Evolutionary conservation across 768 basidiomycete genomes (phyloP).

Genomic region (Suillus clintonianus): DNA sequence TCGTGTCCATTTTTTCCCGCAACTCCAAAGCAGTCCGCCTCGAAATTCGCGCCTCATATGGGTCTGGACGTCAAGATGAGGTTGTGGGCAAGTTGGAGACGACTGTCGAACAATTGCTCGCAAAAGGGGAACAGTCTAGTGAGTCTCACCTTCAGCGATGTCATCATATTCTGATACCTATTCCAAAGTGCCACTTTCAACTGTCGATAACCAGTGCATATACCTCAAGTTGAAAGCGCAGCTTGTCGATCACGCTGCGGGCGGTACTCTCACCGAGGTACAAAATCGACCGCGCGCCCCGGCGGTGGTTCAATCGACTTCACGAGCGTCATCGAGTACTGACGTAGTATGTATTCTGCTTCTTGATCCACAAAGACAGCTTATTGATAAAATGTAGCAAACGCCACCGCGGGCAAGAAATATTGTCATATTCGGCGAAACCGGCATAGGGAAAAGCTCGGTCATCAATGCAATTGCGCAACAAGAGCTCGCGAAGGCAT

Average conservation of each 20-base stretch:
- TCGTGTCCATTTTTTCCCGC: neutral
- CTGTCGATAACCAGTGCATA: too few relatives aligned
- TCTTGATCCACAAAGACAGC: neutral
- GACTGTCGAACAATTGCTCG: neutral
- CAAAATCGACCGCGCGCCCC: neutral
- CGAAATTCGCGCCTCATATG: neutral
- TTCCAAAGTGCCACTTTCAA: neutral
- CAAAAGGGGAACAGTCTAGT: neutral
- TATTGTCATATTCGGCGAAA: constrained; percentile 26
- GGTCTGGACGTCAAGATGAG: neutral
- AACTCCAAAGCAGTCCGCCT: neutral
- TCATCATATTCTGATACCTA: neutral
- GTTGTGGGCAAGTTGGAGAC: neutral
- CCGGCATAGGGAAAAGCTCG: constrained; percentile 28
- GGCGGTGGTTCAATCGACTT: too few relatives aligned
- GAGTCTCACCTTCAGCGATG: neutral
- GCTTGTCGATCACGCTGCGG: too few relatives aligned
- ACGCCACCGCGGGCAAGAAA: constrained; percentile 1
- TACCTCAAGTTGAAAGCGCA: neutral
- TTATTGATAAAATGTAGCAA: neutral
- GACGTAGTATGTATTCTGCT: neutral
- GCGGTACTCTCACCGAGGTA: neutral
- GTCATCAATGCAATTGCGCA: constrained; percentile 25
- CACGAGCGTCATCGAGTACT: neutral
- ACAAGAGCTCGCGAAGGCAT: constrained; percentile 5